phyloP scores from a whole-genome alignment of 2,329 filamentous ascomycete genomes.

The Leptographium procerum region DNA sequence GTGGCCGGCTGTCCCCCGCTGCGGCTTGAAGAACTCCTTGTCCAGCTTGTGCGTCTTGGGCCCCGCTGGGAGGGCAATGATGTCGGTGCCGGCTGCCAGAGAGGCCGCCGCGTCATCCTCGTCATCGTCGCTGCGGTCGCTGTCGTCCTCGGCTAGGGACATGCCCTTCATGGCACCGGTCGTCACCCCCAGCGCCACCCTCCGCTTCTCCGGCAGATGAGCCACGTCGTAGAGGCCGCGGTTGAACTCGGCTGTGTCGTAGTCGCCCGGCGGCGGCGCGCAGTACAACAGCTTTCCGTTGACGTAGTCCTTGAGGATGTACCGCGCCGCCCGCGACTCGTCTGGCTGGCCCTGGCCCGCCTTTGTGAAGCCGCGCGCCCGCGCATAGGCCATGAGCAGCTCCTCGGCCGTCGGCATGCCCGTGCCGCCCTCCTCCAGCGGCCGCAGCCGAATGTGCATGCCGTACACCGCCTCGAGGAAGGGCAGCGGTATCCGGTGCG shows the following conservation, averaged over 20 bases:
- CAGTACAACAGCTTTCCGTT: conserved; percentile 91
- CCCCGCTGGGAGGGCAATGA: conserved; percentile 45
- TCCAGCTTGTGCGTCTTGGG: conserved; percentile 69
- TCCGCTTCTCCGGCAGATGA: conserved; percentile 73
- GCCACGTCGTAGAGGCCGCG: conserved; percentile 72
- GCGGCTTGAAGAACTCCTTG: conserved; percentile 74
- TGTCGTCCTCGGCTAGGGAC: conserved; percentile 14
- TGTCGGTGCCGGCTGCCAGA: conserved; percentile 30
- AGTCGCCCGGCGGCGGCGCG: conserved; percentile 62
- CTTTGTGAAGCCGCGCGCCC: conserved; percentile 81
- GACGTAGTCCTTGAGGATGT: conserved; percentile 93
- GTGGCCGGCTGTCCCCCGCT: conserved; percentile 49
- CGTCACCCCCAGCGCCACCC: conserved; percentile 47
- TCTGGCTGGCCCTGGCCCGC: conserved; percentile 84
- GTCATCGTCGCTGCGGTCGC: conserved; percentile 15
- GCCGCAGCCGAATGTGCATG: conserved; percentile 71
- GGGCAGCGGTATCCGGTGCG: conserved; percentile 70
- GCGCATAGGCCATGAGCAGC: conserved; percentile 74
- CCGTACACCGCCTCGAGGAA: conserved; percentile 93
- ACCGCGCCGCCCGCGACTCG: conserved; percentile 80
- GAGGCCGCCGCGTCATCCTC: conserved; percentile 20
- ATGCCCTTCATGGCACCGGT: conserved; percentile 27
- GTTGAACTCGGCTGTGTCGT: conserved; percentile 69
- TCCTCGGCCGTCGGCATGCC: conserved; percentile 78
- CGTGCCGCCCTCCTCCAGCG: conserved; percentile 84